phyloP scores from a whole-genome alignment of 352 stramenopile genomes.

The Pythium rishiriense region DNA sequence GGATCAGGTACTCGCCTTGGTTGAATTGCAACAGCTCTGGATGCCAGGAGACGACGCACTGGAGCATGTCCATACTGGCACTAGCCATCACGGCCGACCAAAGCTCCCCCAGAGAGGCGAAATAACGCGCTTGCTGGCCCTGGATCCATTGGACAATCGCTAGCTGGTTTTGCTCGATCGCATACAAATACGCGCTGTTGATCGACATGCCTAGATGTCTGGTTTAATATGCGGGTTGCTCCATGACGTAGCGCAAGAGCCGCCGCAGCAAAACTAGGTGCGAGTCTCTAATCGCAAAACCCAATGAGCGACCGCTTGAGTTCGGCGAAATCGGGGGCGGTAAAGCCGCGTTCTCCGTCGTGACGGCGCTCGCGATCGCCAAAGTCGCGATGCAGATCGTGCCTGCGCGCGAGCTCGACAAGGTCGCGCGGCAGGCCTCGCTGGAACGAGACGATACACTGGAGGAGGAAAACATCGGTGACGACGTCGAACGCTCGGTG shows the following conservation, averaged over 20 bases:
- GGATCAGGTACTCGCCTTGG: not conserved
- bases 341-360: too few relatives aligned
- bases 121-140: not conserved
- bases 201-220: not conserved
- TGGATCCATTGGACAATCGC: not conserved
- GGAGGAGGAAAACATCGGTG: not conserved
- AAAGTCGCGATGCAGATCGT: too few relatives aligned
- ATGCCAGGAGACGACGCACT: not conserved
- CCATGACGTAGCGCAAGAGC: not conserved
- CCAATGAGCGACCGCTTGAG: too few relatives aligned
- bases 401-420: not conserved
- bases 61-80: not conserved
- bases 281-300: too few relatives aligned
- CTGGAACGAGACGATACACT: conserved; percentile 4
- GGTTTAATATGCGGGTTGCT: not conserved
- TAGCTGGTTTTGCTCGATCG: not conserved
- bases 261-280: not conserved
- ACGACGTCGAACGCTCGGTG: not conserved
- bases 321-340: too few relatives aligned
- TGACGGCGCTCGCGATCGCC: too few relatives aligned
- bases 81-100: not conserved
- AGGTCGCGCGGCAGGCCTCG: conserved; percentile 1
- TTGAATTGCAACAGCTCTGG: not conserved
- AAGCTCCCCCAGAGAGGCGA: not conserved
- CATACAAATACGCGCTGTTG: not conserved